These are phyloP conservation scores for Tuber microsphaerosporum DNA, from an alignment of 495 filamentous ascomycete genomes.

Conservation along the genomic window DNA sequence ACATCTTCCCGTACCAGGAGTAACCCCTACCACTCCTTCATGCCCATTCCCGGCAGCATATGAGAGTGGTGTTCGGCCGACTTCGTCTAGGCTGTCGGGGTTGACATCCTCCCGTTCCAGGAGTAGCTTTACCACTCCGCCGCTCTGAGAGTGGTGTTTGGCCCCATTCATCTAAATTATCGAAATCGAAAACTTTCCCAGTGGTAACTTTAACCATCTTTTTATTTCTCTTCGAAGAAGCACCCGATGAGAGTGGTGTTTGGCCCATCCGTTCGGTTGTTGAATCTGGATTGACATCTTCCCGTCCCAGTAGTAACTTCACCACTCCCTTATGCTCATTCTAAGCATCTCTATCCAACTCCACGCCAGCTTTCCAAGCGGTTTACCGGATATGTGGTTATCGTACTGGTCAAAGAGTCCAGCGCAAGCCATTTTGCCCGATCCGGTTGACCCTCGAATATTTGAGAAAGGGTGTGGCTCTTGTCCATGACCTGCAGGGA, in stretches of 20 bases:
- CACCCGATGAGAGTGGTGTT: background rate
- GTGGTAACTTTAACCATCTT: background rate
- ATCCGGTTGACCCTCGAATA: background rate
- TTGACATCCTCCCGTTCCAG: slow-evolving; percentile 6
- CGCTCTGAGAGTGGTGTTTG: slow-evolving; percentile 3
- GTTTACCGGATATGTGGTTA: slow-evolving; percentile 4
- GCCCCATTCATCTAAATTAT: background rate
- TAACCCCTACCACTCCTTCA: background rate
- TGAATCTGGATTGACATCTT: background rate
- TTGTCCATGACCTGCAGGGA: background rate
- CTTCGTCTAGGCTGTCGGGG: slow-evolving; percentile 1
- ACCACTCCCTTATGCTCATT: background rate
- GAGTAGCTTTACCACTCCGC: slow-evolving; percentile 5
- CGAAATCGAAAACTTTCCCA: background rate
- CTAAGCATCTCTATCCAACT: background rate
- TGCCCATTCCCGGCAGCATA: slow-evolving; percentile 5
- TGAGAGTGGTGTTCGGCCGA: slow-evolving; percentile 6
- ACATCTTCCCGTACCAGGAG: slow-evolving; percentile 1
- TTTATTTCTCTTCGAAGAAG: background rate
- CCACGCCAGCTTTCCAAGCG: background rate
- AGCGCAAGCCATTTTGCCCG: background rate
- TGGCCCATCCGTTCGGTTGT: background rate
- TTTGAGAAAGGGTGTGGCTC: slow-evolving; percentile 6
- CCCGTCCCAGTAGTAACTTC: slow-evolving; percentile 6
- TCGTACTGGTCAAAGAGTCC: background rate